These are phyloP conservation scores for Flaveria linearis DNA, from an alignment of 129 eudicot species.

Conservation along the genomic window DNA sequence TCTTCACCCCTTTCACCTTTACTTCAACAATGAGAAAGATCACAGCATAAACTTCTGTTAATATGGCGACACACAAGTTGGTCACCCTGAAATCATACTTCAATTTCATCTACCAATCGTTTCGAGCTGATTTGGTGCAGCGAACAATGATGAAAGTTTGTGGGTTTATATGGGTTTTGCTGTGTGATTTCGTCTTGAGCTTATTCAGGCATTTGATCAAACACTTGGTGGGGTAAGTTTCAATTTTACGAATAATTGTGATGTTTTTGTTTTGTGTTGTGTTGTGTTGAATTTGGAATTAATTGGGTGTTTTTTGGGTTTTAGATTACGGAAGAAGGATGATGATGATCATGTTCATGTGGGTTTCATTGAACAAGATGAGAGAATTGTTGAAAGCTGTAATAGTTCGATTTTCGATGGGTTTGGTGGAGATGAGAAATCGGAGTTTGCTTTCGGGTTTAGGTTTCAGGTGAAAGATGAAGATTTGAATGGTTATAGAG, in stretches of 20 bases:
- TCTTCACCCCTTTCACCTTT: constrained; percentile 41
- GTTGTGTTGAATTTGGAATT: not conserved
- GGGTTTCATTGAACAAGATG: constrained; percentile 34
- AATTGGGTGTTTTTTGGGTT: not conserved
- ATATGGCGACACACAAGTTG: constrained; percentile 36
- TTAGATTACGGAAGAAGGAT: constrained; percentile 41
- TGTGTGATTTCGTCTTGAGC: constrained; percentile 31
- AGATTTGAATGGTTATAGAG: constrained; percentile 32
- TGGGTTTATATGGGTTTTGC: constrained; percentile 47
- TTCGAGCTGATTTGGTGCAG: constrained; percentile 29
- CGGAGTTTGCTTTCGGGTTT: constrained; percentile 42
- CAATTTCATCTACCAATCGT: constrained; percentile 12
- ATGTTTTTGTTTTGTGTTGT: constrained; percentile 1
- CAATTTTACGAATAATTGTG: not conserved
- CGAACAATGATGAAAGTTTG: constrained; percentile 38
- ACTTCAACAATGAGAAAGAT: constrained; percentile 38
- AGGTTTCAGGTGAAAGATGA: constrained; percentile 31
- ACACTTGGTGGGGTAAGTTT: constrained; percentile 41
- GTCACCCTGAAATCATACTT: constrained; percentile 35
- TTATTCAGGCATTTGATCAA: constrained; percentile 38
- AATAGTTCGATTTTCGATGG: constrained; percentile 24
- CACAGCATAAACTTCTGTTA: constrained; percentile 17
- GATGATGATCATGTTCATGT: constrained; percentile 27
- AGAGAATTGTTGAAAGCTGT: constrained; percentile 17
- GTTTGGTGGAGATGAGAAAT: constrained; percentile 41